Base-by-base conservation (phyloP, 208 protist genomes). In the Crithidia mellificae region DNA sequence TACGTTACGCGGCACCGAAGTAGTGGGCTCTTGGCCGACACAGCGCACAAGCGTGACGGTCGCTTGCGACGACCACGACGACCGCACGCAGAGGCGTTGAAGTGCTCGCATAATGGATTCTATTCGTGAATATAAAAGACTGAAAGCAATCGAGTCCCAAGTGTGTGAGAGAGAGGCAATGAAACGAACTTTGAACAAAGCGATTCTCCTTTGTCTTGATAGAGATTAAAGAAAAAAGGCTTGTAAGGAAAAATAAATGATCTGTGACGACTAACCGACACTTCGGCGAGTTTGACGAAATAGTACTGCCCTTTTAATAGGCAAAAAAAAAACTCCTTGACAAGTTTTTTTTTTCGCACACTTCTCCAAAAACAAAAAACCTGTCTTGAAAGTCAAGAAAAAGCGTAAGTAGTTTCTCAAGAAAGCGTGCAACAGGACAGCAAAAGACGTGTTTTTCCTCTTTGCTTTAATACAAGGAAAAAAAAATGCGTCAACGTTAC, bases 1-100 rank as follows among this genome's bases (percentile, higher is more conserved):
- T 46, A 53, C 61, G 41, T 69, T 78, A 27, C 84, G 74, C 24
- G 80, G 54, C 50, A 81, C 74, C 12, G 41, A 64, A 29, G 51
- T 8, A 7, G 38, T 29, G 12, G 53, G 30, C 30, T 67, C 68
- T 19, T 74, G 44, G 1, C 30, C 41, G 8, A 51, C 25, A 9
- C 43, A 36, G 20, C 59, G 59, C 30, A 58, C 30, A 22, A 67
- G 46, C 49, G 67, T 54, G 8, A 58, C 29, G 19, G 41, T 41
- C n/a, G 57, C 30, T 19, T 20, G 8, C 49, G 27, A 54, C 38
- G 49, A 27, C 49, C n/a, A 54, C 38, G 49, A 27, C 20, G 56
- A 67, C 54, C 41, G 19, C 14, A 68, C 58, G 64, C 69, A 63
- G 53, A 24, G 46, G 2, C 41, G 56, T 27, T 25, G 41, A 3